Evolutionary conservation across 352 stramenopile species (phyloP), one percentile per base, ranked within the genome.

Genomic region (Pythium pyrilobum): DNA sequence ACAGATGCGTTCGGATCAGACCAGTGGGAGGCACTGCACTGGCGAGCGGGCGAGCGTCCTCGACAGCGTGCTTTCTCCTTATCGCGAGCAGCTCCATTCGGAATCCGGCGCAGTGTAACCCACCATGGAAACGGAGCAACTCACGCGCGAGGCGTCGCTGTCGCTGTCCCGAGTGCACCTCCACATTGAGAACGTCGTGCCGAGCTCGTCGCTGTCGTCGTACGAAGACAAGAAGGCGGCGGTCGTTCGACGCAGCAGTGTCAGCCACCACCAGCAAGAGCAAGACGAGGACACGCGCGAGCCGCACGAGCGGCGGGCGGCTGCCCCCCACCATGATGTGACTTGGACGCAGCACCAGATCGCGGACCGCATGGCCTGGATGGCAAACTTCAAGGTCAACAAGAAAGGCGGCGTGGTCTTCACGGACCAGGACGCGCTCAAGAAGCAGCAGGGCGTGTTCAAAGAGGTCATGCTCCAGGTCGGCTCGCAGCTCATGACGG

Each of bases 391-490:
- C 59, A 76, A 75, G 44, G 42, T 61, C 39, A 90, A 88, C 65
- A 87, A 90, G 53, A 87, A 83, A 24, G 78, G 81, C 10, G 81
- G 81, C 1, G 50, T 89, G 13, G 33, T 84, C 5, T 89, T 85
- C 50, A 64, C 77, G 25, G 79, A 92, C 52, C 66, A 74, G 31
- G 79, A 89, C 10, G 51, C 63, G 20, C 71, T 89, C 43, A 88
- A 88, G 65, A 89, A 85, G 45, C 81, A 92, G 47, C 77, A 89
- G 42, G 77, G 81, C n/a, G 78, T 89, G 21, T 72, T 89, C 57
- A 89, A 89, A 45, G 78, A 89, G 7, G 62, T 92, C 29, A 86
- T 92, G 81, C 46, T 85, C 42, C 75, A 88, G 34, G 77, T 89
- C 11, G 78, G 81, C 20, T 75, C 77, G 24, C 77, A 89, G 43